Evolutionary conservation across 2,329 filamentous ascomycete species (phyloP).

Genomic region (Neopestalotiopsis clavispora): DNA sequence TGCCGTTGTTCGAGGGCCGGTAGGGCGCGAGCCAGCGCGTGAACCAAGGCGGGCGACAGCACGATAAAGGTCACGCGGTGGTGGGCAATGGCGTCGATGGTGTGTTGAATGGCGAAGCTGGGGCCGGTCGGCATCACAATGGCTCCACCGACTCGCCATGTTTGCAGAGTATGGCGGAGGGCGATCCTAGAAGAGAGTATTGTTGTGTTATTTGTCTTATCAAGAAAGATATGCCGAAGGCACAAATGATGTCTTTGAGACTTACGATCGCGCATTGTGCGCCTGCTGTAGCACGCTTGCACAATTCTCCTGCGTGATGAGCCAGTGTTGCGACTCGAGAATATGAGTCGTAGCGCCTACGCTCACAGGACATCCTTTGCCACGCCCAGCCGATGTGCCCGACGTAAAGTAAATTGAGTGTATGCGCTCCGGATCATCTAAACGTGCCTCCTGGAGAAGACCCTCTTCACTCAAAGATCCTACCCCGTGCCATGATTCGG

Average conservation of each 20-base stretch:
- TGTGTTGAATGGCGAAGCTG: slow-evolving; percentile 12
- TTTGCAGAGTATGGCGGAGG: slow-evolving; percentile 20
- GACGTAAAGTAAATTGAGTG: slow-evolving; percentile 22
- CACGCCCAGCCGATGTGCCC: slow-evolving; percentile 18
- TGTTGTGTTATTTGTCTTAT: neutral
- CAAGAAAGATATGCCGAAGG: neutral
- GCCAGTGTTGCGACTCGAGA: slow-evolving; percentile 21
- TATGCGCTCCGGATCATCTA: slow-evolving; percentile 13
- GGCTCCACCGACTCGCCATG: slow-evolving; percentile 19
- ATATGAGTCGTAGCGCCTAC: slow-evolving; percentile 17
- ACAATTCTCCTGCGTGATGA: slow-evolving; percentile 8
- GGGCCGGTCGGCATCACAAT: slow-evolving; percentile 18
- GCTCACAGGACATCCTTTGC: slow-evolving; percentile 20
- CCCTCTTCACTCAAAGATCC: neutral
- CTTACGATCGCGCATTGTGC: slow-evolving; percentile 18
- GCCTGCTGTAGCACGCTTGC: slow-evolving; percentile 17
- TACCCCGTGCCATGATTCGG: slow-evolving; percentile 1
- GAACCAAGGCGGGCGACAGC: slow-evolving; percentile 21
- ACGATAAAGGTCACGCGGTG: slow-evolving; percentile 19
- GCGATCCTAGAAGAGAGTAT: slow-evolving; percentile 10
- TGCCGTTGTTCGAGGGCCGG: neutral
- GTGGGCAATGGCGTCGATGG: slow-evolving; percentile 17
- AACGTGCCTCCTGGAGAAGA: neutral
- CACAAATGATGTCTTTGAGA: neutral
- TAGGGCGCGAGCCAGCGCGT: slow-evolving; percentile 17